Conservation (phyloP, 805 yeast genomes). For the Teunomyces kruisii region DNA sequence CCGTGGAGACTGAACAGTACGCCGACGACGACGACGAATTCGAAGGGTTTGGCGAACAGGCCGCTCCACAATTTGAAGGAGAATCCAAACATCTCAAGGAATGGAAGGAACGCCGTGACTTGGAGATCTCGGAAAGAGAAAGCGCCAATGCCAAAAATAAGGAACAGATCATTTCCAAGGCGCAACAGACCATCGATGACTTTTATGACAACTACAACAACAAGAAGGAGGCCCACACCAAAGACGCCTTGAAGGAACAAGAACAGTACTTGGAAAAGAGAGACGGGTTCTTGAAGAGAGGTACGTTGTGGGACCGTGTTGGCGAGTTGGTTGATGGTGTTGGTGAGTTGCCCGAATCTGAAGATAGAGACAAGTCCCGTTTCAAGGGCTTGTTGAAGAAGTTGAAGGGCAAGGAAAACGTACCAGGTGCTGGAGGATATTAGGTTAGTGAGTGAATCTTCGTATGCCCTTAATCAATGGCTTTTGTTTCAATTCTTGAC, state of each 20-base stretch:
- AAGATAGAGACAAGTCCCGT: slow-evolving; percentile 64
- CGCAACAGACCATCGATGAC: slow-evolving; percentile 81
- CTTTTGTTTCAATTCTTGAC: slow-evolving; percentile 7
- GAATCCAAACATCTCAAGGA: slow-evolving; percentile 56
- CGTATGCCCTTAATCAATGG: slow-evolving; percentile 14
- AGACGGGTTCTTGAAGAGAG: slow-evolving; percentile 55
- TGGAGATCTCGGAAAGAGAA: slow-evolving; percentile 80
- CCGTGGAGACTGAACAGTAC: slow-evolving; percentile 13
- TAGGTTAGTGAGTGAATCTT: slow-evolving; percentile 17
- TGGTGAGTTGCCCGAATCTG: slow-evolving; percentile 37
- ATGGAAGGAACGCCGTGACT: slow-evolving; percentile 80
- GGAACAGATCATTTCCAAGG: slow-evolving; percentile 67
- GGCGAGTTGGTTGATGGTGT: slow-evolving; percentile 49
- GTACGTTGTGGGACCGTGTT: slow-evolving; percentile 55
- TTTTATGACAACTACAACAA: slow-evolving; percentile 88
- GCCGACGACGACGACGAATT: slow-evolving; percentile 43
- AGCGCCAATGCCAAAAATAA: slow-evolving; percentile 63
- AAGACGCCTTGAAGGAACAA: slow-evolving; percentile 64
- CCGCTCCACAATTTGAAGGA: slow-evolving; percentile 21
- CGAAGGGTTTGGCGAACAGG: slow-evolving; percentile 25
- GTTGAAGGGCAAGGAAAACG: slow-evolving; percentile 67
- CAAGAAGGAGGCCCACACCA: slow-evolving; percentile 71
- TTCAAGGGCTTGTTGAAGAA: slow-evolving; percentile 64
- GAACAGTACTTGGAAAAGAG: slow-evolving; percentile 69
- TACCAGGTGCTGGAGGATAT: slow-evolving; percentile 76